Conservation (phyloP, 2,329 filamentous ascomycete species). For the Zasmidium cellare region DNA sequence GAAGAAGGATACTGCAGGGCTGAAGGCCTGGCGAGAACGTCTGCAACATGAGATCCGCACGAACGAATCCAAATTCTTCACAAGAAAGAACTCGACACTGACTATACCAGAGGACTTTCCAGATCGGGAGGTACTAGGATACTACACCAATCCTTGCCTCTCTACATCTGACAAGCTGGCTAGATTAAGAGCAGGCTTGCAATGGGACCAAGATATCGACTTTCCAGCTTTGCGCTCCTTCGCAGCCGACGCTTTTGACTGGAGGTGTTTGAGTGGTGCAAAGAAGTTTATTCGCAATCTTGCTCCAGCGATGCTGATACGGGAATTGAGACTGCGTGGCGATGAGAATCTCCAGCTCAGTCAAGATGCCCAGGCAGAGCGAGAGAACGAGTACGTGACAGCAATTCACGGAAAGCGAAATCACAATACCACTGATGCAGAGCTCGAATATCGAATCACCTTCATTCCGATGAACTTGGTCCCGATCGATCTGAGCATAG, state of each 20-base stretch:
- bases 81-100: conserved; percentile 70
- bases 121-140: conserved; percentile 73
- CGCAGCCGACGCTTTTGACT: conserved; percentile 78
- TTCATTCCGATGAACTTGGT: conserved; percentile 77
- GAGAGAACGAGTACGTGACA: conserved; percentile 59
- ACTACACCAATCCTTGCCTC: conserved; percentile 85
- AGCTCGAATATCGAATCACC: conserved; percentile 74
- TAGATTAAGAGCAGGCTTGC: conserved; percentile 53
- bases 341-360: conserved; percentile 20
- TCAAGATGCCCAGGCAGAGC: conserved; percentile 43
- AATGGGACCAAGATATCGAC: conserved; percentile 66
- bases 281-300: conserved; percentile 81
- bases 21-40: conserved; percentile 69
- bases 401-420: conserved; percentile 66
- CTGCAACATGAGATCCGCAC: conserved; percentile 75
- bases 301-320: conserved; percentile 71
- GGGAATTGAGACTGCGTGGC: conserved; percentile 50
- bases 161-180: conserved; percentile 62
- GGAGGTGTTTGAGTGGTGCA: conserved; percentile 75
- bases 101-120: conserved; percentile 80
- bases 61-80: conserved; percentile 82
- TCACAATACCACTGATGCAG: conserved; percentile 73
- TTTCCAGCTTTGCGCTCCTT: conserved; percentile 70
- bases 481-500: conserved; percentile 70
- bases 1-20: conserved; percentile 57